Base-by-base conservation (phyloP, 1,284 basidiomycete genomes). In the Cryptococcus sp. region DNA sequence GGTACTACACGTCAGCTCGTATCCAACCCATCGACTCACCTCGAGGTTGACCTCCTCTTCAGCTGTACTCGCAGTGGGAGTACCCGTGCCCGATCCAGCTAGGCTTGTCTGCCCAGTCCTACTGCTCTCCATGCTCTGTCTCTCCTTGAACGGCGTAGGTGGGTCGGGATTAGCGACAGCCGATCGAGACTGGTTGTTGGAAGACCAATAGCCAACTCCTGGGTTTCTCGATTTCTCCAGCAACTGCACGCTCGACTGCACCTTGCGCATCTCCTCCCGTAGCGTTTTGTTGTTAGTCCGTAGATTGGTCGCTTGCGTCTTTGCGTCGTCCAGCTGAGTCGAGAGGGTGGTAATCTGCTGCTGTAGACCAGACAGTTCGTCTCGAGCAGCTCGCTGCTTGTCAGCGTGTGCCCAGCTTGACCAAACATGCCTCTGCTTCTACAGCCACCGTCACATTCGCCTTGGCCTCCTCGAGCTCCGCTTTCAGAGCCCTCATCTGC, bases 31-130 rank as follows among this genome's bases (percentile, higher is more conserved):
- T 11, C 14, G 6, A 59, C 65, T 47, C 44, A 72, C 71, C 55
- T 97, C 92, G n/a, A 93, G 76, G 65, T 93, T 97, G 51, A 97
- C 80, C 54, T 93, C 90, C 62, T 93, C 90, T 38, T 78, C 76
- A 16, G 56, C 51, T 1, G 47, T 43, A 1, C 37, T 35, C 35
- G 19, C 34, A n/a, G 2, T 52, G 37, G 33, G 42, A 12, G 40
- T 18, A 39, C n/a, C 48, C 34, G 40, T 28, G 24, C 42, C 39
- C 25, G 40, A 26, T 31, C 40, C 33, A 11, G 42, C 43, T 19
- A 24, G 16, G 22, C 39, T 25, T 14, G 31, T 48, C 14, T 23
- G 23, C 3, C 38, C 43, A 25, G 41, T 33, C 35, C 35, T 42
- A 26, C 34, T 28, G 28, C 34, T 45, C 21, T 18, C 71, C 26